Evolutionary conservation across 805 yeast species (phyloP), one percentile per base, ranked within the genome.

Genomic region (Kazachstania psychrophila): DNA sequence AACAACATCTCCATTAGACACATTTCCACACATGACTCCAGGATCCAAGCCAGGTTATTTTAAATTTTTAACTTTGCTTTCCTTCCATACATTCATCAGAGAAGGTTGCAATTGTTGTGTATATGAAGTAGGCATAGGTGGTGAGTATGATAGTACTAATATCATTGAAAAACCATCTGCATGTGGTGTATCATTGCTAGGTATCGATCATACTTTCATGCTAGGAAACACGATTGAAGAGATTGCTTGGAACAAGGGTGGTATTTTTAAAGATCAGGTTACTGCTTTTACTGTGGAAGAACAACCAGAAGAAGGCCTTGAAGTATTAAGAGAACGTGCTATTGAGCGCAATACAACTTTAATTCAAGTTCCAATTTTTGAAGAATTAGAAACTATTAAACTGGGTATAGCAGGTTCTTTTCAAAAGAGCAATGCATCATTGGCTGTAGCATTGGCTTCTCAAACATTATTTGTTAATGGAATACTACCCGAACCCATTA

Each of bases 81-180:
- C 96, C 3, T 92, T 87, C 65, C 96, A 94, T 56, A 81, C 86
- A 1, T 94, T 94, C 49, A 57, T 85, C 62, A 70, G 74, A 37
- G 98, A 92, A 60, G 81, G 83, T 2, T 88, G 92, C n/a, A 83
- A 87, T 53, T 74, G 95, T 24, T 96, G 97, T 10, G 79, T 92
- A 26, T 87, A 84, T 54, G 99, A 92, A 58, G 99, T 94, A 22
- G 99, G 99, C 16, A 95, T 92, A 33, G 99, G 99, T 20, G 99
- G 99, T 6, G 94, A 84, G 54, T 86, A 77, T 52, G 99, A 92
- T 59, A 85, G 96, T n/a, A 92, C 99, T 10, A 92, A 92, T 56
- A 72, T 92, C 2, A 73, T 92, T 33, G 75, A 69, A 29, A 63
- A 68, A 29, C 97, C 98, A 14, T 72, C 83, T 0, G 88, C 77